phyloP scores from a whole-genome alignment of 352 stramenopile species.

The Pythium volutum region DNA sequence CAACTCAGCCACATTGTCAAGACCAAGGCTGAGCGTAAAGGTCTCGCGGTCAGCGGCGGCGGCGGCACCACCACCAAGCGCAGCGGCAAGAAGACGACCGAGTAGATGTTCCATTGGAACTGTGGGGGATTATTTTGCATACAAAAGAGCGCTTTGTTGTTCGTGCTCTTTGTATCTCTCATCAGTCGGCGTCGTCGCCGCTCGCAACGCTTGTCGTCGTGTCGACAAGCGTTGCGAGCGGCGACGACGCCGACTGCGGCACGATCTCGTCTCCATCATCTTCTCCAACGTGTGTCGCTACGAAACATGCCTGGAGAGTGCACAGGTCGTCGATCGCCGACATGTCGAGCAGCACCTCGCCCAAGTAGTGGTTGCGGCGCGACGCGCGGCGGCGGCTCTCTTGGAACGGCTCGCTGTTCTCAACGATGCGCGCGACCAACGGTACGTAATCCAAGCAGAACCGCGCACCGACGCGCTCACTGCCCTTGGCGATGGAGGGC shows the following conservation, averaged over 20 bases:
- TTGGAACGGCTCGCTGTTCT: slow-evolving; percentile 43
- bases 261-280: slow-evolving; percentile 47
- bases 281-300: background rate
- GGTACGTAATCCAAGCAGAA: slow-evolving; percentile 73
- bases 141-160: background rate
- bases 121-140: background rate
- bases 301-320: slow-evolving; percentile 13
- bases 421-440: slow-evolving; percentile 53
- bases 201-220: background rate
- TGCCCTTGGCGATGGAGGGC: slow-evolving; percentile 23
- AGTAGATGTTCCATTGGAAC: slow-evolving; percentile 39
- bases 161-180: too few relatives aligned
- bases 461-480: slow-evolving; percentile 27
- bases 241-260: slow-evolving; percentile 35
- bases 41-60: slow-evolving; percentile 18
- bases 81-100: slow-evolving; percentile 51
- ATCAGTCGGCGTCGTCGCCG: too few relatives aligned
- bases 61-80: slow-evolving; percentile 25
- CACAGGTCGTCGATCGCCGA: slow-evolving; percentile 47
- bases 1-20: slow-evolving; percentile 71
- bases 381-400: slow-evolving; percentile 61
- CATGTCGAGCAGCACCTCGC: slow-evolving; percentile 72
- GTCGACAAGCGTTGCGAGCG: background rate
- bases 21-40: slow-evolving; percentile 49
- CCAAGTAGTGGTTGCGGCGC: slow-evolving; percentile 73